Base-by-base conservation (phyloP, 495 filamentous ascomycete genomes). In the Neurospora sp. region DNA sequence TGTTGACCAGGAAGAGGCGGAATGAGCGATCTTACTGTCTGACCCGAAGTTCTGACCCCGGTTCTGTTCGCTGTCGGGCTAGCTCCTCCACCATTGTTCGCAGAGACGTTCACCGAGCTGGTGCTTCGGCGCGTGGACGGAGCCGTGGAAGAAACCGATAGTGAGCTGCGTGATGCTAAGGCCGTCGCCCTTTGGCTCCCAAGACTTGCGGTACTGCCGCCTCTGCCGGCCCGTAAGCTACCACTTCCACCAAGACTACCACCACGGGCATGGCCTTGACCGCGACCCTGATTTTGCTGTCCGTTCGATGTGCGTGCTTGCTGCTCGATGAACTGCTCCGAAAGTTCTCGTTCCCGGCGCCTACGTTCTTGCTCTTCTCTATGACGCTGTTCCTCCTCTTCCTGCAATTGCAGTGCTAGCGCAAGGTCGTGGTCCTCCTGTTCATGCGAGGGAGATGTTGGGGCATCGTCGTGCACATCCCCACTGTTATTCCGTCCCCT, bases 401-500 rank as follows among this genome's bases (percentile, higher is more conserved):
- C 93, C 79, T 95, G 93, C 4, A 94, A 85, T 81, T 94, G 92
- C 31, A 95, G 83, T 2, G 93, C 93, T 6, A 94, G 82, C 0
- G 92, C 92, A 4, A 95, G 82, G 74, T 95, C 93, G 70, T 91
- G 88, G 78, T 95, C 92, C 85, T 93, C 90, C 77, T 93, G 90
- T 77, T 92, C 90, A 38, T 79, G 77, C 39, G 76, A 81, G 7
- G 85, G 81, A 18, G 82, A 82, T 39, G 79, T 69, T 0, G 84
- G 76, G n/a, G 80, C 72, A 42, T 82, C 77, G 39, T 46, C 73
- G 31, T 72, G 70, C 72, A 79, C 75, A 72, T 42, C 75, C n/a
- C 75, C 62, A 16, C 73, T 77, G 69, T 76, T 70, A 37, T 76
- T 79, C 59, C 78, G 79, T 27, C 79, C 74, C n/a, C 79, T 79